A percentile compares a stretch with the other conserved stretches of the same genome.
phyloP scores from a whole-genome alignment of 768 basidiomycete genomes.

The Podaxis sp. region DNA sequence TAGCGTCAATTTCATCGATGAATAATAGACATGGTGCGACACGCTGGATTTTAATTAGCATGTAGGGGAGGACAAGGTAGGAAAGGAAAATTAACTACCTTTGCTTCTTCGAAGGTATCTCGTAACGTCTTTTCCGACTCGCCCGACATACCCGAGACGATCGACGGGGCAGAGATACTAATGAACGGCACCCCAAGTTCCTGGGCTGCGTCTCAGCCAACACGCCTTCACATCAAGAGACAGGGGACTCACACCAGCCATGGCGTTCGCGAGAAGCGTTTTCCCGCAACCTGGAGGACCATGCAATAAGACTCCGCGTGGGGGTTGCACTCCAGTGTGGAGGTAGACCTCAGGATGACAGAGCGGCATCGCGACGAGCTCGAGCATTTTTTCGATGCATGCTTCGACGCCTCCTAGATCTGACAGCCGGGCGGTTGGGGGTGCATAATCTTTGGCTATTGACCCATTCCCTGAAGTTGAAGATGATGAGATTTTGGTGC shows the following conservation, averaged over 20 bases:
- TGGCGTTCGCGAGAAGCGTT: conserved; percentile 90
- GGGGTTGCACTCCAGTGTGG: conserved; percentile 90
- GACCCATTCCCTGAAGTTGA: conserved; percentile 26
- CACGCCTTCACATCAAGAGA: background rate
- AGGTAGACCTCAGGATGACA: conserved; percentile 95
- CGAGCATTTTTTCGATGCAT: conserved; percentile 90
- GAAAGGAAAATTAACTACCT: conserved; percentile 46
- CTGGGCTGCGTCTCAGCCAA: conserved; percentile 38
- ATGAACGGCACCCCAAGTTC: conserved; percentile 94
- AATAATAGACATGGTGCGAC: conserved; percentile 92
- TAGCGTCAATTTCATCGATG: conserved; percentile 97
- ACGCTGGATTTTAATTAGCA: conserved; percentile 45
- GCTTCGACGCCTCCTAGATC: conserved; percentile 86
- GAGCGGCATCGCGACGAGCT: conserved; percentile 94
- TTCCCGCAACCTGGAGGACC: conserved; percentile 98
- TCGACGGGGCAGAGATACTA: conserved; percentile 89
- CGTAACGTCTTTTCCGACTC: conserved; percentile 96
- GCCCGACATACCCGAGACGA: conserved; percentile 98
- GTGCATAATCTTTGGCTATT: conserved; percentile 62
- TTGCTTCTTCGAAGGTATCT: conserved; percentile 97
- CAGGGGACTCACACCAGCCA: conserved; percentile 75
- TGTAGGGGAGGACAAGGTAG: background rate
- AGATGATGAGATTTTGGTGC: conserved; percentile 43
- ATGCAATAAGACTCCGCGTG: conserved; percentile 88
- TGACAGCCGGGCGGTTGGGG: conserved; percentile 74